A percentile compares a stretch with the other conserved stretches of the same genome.
These are phyloP conservation scores for Solanum boliviense DNA, from an alignment of 257 asterid species.

Conservation along the genomic window DNA sequence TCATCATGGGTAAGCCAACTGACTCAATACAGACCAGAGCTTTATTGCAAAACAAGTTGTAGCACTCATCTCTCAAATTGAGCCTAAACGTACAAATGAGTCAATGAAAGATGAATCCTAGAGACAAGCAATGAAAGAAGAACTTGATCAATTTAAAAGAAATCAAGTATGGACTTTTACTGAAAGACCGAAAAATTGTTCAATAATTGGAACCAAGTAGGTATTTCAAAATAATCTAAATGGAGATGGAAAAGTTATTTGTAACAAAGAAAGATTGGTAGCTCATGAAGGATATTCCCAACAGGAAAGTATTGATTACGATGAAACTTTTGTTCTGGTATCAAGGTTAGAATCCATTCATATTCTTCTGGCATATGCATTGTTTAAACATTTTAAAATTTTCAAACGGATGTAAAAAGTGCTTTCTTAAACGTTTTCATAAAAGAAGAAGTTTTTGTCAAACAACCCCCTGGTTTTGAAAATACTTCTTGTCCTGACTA, in stretches of 20 bases:
- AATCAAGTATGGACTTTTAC: neutral
- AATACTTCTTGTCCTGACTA: neutral
- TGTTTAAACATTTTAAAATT: too few relatives aligned
- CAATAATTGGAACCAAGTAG: neutral
- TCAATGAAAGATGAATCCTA: neutral
- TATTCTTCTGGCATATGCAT: neutral
- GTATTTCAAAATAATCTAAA: too few relatives aligned
- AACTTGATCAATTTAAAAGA: neutral
- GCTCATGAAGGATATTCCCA: neutral
- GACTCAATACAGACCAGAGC: neutral
- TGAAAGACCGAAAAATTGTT: neutral
- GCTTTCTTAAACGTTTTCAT: too few relatives aligned
- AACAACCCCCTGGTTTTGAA: neutral
- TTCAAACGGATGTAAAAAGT: neutral
- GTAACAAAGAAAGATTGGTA: neutral
- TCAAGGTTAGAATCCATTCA: neutral
- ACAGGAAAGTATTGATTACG: neutral
- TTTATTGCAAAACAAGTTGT: neutral
- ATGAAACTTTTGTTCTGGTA: neutral
- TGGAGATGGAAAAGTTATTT: too few relatives aligned
- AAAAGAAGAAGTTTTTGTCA: too few relatives aligned
- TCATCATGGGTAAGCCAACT: neutral
- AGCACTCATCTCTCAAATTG: neutral
- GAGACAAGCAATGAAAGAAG: neutral
- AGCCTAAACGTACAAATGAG: neutral